Evolutionary conservation across 1,284 basidiomycete genomes (phyloP).

Genomic region (Ustilago shanxiensis): DNA sequence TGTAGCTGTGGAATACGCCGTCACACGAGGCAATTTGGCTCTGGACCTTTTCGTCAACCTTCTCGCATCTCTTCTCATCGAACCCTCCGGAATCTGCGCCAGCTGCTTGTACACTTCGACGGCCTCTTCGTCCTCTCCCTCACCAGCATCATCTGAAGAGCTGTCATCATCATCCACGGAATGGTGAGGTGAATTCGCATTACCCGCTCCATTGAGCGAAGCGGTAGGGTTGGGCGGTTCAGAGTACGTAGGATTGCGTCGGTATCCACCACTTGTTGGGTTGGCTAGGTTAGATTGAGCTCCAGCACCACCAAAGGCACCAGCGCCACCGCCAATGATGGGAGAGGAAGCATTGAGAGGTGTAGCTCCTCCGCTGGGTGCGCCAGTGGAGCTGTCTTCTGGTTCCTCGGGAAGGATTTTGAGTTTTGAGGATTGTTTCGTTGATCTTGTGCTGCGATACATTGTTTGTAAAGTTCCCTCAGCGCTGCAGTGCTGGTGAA

Average conservation of each 20-base stretch:
- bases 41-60: constrained; percentile 92
- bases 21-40: constrained; percentile 91
- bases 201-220: constrained; percentile 2
- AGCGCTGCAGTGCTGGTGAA: not conserved
- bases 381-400: constrained; percentile 72
- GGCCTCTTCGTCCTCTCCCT: constrained; percentile 59
- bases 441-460: constrained; percentile 72
- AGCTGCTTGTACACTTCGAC: constrained; percentile 60
- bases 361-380: constrained; percentile 33
- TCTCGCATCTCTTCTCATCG: constrained; percentile 89
- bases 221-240: constrained; percentile 25
- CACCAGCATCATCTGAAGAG: constrained; percentile 45
- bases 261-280: constrained; percentile 14
- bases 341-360: constrained; percentile 41
- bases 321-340: constrained; percentile 13
- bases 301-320: not conserved
- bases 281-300: constrained; percentile 5
- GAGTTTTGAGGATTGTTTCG: constrained; percentile 86
- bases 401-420: constrained; percentile 94
- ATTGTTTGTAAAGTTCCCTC: constrained; percentile 9
- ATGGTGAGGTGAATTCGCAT: constrained; percentile 25
- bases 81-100: constrained; percentile 84
- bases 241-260: constrained; percentile 26
- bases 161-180: constrained; percentile 48
- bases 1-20: constrained; percentile 94